Percentiles rank a stretch among this genome's conserved stretches.
phyloP scores from a whole-genome alignment of 1,284 basidiomycete genomes.

The Porodaedalea pini region DNA sequence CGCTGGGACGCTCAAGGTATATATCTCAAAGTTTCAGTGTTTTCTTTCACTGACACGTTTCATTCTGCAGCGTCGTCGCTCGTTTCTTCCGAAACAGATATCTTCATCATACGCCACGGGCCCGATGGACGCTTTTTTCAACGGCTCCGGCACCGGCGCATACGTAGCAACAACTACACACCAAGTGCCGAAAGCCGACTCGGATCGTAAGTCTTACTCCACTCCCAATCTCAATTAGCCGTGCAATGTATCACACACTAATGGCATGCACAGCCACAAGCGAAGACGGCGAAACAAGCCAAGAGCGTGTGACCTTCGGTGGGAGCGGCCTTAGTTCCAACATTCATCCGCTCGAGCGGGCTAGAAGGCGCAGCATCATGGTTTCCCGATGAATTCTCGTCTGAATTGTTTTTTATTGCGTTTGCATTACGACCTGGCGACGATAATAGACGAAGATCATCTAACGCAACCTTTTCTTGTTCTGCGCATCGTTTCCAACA shows the following conservation, averaged over 20 bases:
- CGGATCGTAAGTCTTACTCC: conserved; percentile 11
- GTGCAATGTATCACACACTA: not conserved
- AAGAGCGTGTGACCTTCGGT: not conserved
- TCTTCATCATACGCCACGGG: conserved; percentile 24
- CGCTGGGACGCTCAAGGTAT: conserved; percentile 64
- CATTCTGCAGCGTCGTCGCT: conserved; percentile 48
- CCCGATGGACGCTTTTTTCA: conserved; percentile 17
- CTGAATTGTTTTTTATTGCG: not conserved
- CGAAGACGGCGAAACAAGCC: conserved; percentile 7
- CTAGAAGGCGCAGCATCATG: conserved; percentile 13
- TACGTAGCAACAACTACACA: not conserved
- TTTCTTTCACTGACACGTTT: not conserved
- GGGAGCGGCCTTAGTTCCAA: conserved; percentile 5
- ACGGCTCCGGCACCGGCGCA: not conserved
- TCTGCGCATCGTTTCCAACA: not conserved
- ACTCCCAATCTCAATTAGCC: not conserved
- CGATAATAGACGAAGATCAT: not conserved
- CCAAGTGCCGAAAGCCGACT: not conserved
- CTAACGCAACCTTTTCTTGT: not conserved
- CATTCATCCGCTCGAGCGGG: conserved; percentile 13
- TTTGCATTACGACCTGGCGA: not conserved
- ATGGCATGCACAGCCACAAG: not conserved
- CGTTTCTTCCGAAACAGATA: conserved; percentile 67
- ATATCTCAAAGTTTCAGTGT: conserved; percentile 5
- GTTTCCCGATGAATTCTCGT: conserved; percentile 1